Base-by-base conservation (phyloP, 768 basidiomycete genomes). In the Chalciporus chontae region DNA sequence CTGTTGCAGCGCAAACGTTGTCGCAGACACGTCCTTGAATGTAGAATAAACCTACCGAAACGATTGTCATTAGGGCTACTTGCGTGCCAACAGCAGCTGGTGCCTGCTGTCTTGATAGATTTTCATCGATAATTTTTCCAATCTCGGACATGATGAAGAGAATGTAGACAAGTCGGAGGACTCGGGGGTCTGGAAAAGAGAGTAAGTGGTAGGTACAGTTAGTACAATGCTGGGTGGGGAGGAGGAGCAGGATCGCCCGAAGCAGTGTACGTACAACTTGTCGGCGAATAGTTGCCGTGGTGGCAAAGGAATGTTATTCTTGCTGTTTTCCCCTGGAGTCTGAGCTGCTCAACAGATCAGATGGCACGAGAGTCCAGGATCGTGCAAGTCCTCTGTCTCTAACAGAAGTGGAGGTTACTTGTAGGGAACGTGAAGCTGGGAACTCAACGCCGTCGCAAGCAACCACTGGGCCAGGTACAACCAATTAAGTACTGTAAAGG, bases 1-100 rank as follows among this genome's bases (percentile, higher is more conserved):
- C 87, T 89, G 23, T 4, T 32, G 15, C n/a, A 40, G 29, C 9
- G 54, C 26, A 51, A 37, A 52, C 40, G 40, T 47, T 49, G 51
- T 59, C 34, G 29, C 37, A 15, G 14, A 38, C 10, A 9, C 27
- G 34, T 26, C 41, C 32, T n/a, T 19, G 24, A 13, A 36, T 15
- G 27, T 4, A 17, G 39, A n/a, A 17, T 34, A 29, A 15, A 74
- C 85, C 53, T 68, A 90, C 89, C 45, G 89, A 90, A 49, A 90
- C 53, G 48, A 79, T 68, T 55, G 74, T 74, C 89, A 90, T 90
- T 38, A 90, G 73, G 37, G 74, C 75, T 39, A 87, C 81, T 67
- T 91, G 89, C n/a, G 81, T 81, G 53, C 77, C 85, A 24, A 91
- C 89, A 47, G 89, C 87, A 51, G 77, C 76, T 70, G 89, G 88